Conservation (phyloP, 257 asterid species). For the Gentiana dahurica region DNA sequence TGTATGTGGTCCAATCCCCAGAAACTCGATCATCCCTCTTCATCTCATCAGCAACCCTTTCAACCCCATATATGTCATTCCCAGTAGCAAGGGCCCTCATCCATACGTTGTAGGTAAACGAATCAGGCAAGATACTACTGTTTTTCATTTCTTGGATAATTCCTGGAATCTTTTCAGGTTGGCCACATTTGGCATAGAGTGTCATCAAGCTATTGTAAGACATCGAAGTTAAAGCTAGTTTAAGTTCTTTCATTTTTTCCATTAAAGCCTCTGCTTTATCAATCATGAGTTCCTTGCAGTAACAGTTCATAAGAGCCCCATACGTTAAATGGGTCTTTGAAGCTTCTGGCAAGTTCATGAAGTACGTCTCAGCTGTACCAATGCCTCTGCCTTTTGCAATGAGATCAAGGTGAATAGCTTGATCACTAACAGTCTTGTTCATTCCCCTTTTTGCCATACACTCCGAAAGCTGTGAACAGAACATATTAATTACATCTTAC, state of each 20-base stretch:
- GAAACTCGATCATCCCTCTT: constrained; percentile 83
- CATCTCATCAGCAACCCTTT: constrained; percentile 89
- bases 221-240: constrained; percentile 58
- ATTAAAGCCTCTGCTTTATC: constrained; percentile 59
- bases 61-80: constrained; percentile 65
- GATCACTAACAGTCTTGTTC: constrained; percentile 83
- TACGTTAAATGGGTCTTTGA: constrained; percentile 67
- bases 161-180: constrained; percentile 47
- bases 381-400: constrained; percentile 57
- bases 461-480: constrained; percentile 61
- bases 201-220: constrained; percentile 89
- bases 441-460: constrained; percentile 70
- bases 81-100: constrained; percentile 90
- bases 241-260: constrained; percentile 85
- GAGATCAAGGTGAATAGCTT: constrained; percentile 85
- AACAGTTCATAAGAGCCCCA: constrained; percentile 83
- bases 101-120: constrained; percentile 80
- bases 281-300: constrained; percentile 69
- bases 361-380: constrained; percentile 69
- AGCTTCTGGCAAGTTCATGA: constrained; percentile 58
- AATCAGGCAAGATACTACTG: constrained; percentile 50
- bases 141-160: constrained; percentile 86
- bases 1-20: constrained; percentile 89
- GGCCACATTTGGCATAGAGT: constrained; percentile 48
- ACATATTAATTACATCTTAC: constrained; percentile 3